Conservation (phyloP, 2,329 filamentous ascomycete species). For the Hymenoscyphus occultus region DNA sequence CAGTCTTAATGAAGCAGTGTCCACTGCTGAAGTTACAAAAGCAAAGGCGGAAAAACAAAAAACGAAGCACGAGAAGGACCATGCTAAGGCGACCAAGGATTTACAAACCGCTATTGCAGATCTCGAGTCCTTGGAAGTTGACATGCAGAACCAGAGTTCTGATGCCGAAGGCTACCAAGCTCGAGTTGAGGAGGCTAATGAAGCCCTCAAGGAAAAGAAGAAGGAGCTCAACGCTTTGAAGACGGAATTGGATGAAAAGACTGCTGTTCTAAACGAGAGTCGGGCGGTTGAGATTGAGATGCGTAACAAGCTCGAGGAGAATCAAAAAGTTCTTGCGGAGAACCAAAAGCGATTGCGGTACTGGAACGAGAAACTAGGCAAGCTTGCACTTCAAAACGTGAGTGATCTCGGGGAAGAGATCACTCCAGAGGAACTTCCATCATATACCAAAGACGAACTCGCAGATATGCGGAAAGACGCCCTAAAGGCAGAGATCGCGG, state of each 20-base stretch:
- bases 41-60: conserved; percentile 94
- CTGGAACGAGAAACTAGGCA: conserved; percentile 87
- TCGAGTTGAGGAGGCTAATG: conserved; percentile 78
- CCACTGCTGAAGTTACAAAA: conserved; percentile 80
- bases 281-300: conserved; percentile 93
- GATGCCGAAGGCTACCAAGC: conserved; percentile 70
- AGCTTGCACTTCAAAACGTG: conserved; percentile 79
- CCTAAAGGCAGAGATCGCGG: conserved; percentile 63
- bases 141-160: conserved; percentile 72
- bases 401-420: conserved; percentile 62
- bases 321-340: conserved; percentile 81
- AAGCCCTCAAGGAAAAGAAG: conserved; percentile 73
- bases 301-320: conserved; percentile 96
- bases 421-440: conserved; percentile 62
- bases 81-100: conserved; percentile 75
- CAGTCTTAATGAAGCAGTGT: conserved; percentile 75
- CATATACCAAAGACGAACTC: conserved; percentile 71
- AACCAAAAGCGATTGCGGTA: conserved; percentile 81
- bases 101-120: conserved; percentile 69
- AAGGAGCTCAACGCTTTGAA: conserved; percentile 78
- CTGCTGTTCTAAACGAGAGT: conserved; percentile 80
- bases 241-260: conserved; percentile 81
- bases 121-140: conserved; percentile 72
- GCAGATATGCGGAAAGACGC: conserved; percentile 63
- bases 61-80: conserved; percentile 80